Conservation (phyloP, 805 yeast genomes). For the Metschnikowia santaceciliae region DNA sequence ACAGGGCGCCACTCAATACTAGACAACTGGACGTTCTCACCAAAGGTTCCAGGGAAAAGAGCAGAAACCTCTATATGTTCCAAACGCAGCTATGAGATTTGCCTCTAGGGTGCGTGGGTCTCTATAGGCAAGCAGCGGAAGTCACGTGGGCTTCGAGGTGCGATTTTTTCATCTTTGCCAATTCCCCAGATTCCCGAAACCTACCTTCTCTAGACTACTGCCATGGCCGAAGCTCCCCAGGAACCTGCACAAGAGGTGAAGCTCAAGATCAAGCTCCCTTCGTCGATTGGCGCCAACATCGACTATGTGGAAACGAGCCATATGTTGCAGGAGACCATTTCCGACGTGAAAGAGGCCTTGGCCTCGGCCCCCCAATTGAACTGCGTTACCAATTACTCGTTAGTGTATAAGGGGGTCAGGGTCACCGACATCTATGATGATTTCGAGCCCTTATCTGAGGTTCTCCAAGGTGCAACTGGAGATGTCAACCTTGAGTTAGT, state of each 20-base stretch:
- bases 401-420: conserved; percentile 35
- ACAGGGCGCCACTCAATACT: background rate
- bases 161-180: conserved; percentile 1
- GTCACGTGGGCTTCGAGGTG: conserved; percentile 3
- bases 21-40: background rate
- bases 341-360: conserved; percentile 56
- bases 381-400: conserved; percentile 57
- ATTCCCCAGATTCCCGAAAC: conserved; percentile 3
- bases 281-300: conserved; percentile 16
- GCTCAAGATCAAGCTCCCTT: conserved; percentile 22
- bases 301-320: conserved; percentile 28
- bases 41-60: background rate
- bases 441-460: conserved; percentile 24
- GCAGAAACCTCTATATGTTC: background rate
- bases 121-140: background rate
- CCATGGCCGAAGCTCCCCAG: conserved; percentile 17
- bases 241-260: conserved; percentile 18
- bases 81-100: background rate
- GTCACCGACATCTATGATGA: conserved; percentile 28
- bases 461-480: conserved; percentile 19
- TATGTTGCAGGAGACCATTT: conserved; percentile 43
- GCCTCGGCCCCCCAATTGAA: conserved; percentile 53
- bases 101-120: conserved; percentile 1
- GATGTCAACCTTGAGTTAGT: conserved; percentile 42
- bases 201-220: background rate